Evolutionary conservation across 306 rosid species (phyloP), one percentile per base, ranked within the genome.

Genomic region (Acacia confusa): DNA sequence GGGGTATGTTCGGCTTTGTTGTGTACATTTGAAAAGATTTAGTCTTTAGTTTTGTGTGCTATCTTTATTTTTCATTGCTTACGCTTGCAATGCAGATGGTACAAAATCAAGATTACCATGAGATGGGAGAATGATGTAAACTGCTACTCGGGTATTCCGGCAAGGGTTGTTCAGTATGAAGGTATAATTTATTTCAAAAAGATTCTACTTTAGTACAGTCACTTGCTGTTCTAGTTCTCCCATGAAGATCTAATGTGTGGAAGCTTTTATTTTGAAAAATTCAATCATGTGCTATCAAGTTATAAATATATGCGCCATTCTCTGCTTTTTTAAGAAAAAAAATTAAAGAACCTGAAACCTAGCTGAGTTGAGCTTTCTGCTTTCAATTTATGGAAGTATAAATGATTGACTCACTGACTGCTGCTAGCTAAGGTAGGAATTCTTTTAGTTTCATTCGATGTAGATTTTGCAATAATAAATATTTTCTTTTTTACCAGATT

Each of bases 131-230:
- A 88, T 70, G 87, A 79, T 72, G 95, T 82, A 66, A 74, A 78
- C 47, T 85, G 88, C 74, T 80, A 82, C 28, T 90, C 91, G 6
- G 97, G 98, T 64, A 91, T 92, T 84, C 98, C 98, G 1, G 95
- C 98, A 0, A 84, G 98, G 82, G 98, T 94, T 81, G 97, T 86
- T 84, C 98, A 94, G 83, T 94, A 94, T 72, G 98, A 94, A 92
- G 98, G 97, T 92, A 83, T 77, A 40, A 60, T 79, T 44, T 25
- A 57, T 85, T 76, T 73, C 58, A 27, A 57, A 9, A 70, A 28
- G 7, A 67, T 40, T 67, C 11, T 40, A 20, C 25, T 19, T 38
- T 17, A 16, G 48, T 38, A 38, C 40, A 65, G 44, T 65, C 34
- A 34, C 34, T 65, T 66, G 43, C 14, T 8, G 7, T 66, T 66